A percentile compares a stretch with the other conserved stretches of the same genome.
These are phyloP conservation scores for Ganoderma multipileum DNA, from an alignment of 1,284 basidiomycete genomes.

Conservation along the genomic window DNA sequence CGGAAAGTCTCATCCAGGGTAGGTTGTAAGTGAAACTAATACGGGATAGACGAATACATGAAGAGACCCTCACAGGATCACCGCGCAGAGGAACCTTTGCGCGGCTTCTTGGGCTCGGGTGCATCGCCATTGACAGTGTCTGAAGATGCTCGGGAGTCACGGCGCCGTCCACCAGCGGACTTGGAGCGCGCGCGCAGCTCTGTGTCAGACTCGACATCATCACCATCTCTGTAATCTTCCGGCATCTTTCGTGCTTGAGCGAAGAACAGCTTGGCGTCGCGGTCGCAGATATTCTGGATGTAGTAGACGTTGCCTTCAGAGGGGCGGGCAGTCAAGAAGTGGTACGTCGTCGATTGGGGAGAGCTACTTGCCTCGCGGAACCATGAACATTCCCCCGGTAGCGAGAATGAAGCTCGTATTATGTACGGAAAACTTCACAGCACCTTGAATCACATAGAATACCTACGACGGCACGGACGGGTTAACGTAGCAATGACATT, in stretches of 20 bases:
- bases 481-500: not conserved
- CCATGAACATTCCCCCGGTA: constrained; percentile 88
- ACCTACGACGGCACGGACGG: constrained; percentile 55
- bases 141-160: constrained; percentile 26
- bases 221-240: constrained; percentile 28
- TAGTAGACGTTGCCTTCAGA: constrained; percentile 85
- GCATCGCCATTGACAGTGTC: constrained; percentile 30
- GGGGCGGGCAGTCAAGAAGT: not conserved
- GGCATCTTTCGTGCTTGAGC: constrained; percentile 86
- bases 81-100: constrained; percentile 24
- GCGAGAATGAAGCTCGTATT: constrained; percentile 80
- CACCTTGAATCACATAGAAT: constrained; percentile 89
- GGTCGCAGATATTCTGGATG: constrained; percentile 86
- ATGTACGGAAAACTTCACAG: constrained; percentile 86
- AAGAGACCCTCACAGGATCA: not conserved
- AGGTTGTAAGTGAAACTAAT: not conserved
- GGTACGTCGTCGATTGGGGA: not conserved
- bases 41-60: not conserved
- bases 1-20: not conserved
- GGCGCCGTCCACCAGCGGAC: constrained; percentile 14
- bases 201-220: constrained; percentile 23
- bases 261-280: constrained; percentile 89
- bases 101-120: constrained; percentile 22
- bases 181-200: constrained; percentile 25
- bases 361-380: constrained; percentile 78